Base-by-base conservation (phyloP, 768 basidiomycete species). In the Mycena metata region DNA sequence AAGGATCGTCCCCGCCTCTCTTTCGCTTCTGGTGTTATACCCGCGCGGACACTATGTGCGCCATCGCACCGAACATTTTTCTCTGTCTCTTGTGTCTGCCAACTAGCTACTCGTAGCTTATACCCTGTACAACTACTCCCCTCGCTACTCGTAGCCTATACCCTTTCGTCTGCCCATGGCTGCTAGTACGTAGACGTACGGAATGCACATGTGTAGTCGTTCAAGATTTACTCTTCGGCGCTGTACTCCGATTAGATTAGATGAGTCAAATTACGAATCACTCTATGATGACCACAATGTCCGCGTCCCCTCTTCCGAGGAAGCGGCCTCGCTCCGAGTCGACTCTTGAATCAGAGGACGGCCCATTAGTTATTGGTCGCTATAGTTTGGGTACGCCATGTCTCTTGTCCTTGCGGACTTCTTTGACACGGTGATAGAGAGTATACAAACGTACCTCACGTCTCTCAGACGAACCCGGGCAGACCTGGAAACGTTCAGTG, bases 161-260 rank as follows among this genome's bases (percentile, higher is more conserved):
- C 84, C 24, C 88, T 88, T 77, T n/a, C n/a, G n/a, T n/a, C n/a
- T n/a, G n/a, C 86, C 86, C 15, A 84, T 87, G 54, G 87, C 87
- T 36, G 82, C 88, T 11, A 68, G 69, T 1, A 70, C 69, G 0
- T 51, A 70, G 8, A 70, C 61, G 33, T 73, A 30, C 30, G 72
- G 72, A 70, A 73, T 47, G 72, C 66, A 9, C 66, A 9, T 49
- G 15, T 21, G 11, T 24, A 24, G 47, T 8, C 11, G 2, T 10
- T 15, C 11, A 15, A 10, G 23, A 6, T 49, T 49, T 49, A 10
- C 47, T 21, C 21, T 2, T 13, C 24, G 21, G n/a, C 5, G 13
- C 12, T 21, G 23, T 23, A 21, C 11, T 35, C 39, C 13, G 52
- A 56, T 56, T 56, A 56, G 56, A 58, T 58, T 58, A 58, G 41